Conservation (phyloP, 352 stramenopile species). For the Phytopythium cucurbitacearum region DNA sequence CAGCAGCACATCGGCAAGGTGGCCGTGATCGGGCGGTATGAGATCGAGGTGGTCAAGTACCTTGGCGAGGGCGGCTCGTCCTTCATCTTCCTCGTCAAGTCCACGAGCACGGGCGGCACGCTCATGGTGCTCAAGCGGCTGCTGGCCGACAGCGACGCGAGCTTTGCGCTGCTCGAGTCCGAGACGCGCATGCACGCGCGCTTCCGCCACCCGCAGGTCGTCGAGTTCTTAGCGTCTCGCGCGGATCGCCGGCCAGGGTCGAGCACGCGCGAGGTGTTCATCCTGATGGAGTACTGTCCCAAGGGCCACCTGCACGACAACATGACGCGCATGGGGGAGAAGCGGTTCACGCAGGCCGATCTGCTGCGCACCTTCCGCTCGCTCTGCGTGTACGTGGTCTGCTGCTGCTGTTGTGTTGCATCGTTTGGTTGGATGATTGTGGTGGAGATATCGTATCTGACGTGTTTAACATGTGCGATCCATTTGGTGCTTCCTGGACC, state of each 20-base stretch:
- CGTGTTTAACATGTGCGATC: conserved; percentile 6
- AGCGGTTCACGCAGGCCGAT: conserved; percentile 64
- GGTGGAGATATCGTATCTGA: conserved; percentile 2
- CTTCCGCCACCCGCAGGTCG: conserved; percentile 59
- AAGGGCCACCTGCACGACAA: conserved; percentile 92
- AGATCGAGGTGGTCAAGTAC: conserved; percentile 72
- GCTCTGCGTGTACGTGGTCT: conserved; percentile 59
- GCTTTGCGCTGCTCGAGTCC: conserved; percentile 51
- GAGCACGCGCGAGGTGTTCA: conserved; percentile 85
- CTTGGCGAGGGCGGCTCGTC: conserved; percentile 71
- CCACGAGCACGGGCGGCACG: conserved; percentile 19
- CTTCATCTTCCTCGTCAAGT: conserved; percentile 81
- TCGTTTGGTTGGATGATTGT: conserved; percentile 1
- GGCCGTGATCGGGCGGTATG: conserved; percentile 51
- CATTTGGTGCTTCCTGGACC: background rate
- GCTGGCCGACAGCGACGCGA: conserved; percentile 63
- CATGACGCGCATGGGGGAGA: conserved; percentile 84
- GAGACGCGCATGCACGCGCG: conserved; percentile 76
- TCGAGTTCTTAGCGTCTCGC: conserved; percentile 63
- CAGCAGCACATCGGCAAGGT: conserved; percentile 75
- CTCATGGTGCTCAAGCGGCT: conserved; percentile 73
- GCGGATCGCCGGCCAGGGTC: conserved; percentile 27
- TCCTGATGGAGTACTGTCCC: conserved; percentile 96
- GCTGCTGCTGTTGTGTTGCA: conserved; percentile 3
- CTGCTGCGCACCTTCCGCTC: conserved; percentile 59